Conservation (phyloP, 305 asterid genomes). For the Fraxinus latifolia region DNA sequence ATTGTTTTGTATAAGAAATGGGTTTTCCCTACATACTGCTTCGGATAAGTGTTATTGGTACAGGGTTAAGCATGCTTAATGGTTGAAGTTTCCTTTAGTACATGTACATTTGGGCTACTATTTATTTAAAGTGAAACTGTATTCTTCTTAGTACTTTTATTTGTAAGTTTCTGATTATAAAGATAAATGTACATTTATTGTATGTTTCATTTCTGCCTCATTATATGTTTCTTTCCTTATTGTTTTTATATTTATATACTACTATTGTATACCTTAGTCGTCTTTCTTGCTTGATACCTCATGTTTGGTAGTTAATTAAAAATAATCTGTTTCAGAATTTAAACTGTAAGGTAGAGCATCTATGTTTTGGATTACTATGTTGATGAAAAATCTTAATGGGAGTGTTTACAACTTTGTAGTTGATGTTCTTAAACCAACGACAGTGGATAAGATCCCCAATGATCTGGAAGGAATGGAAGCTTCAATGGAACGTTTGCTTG, state of each 20-base stretch:
- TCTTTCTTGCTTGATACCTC: neutral
- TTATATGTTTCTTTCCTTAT: neutral
- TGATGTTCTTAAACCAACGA: constrained; percentile 72
- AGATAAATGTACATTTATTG: neutral
- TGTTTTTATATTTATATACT: neutral
- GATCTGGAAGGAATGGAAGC: constrained; percentile 93
- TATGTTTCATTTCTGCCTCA: neutral
- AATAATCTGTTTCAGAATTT: neutral
- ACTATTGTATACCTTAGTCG: neutral
- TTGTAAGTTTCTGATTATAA: neutral
- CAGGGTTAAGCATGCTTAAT: neutral
- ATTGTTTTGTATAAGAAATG: too few species aligned
- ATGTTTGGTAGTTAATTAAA: neutral
- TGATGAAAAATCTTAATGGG: constrained; percentile 1
- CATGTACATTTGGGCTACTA: neutral
- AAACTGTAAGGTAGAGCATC: neutral
- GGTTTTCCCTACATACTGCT: neutral
- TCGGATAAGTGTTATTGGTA: neutral
- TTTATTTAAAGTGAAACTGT: neutral
- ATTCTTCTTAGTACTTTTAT: neutral
- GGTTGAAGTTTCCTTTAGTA: constrained; percentile 2
- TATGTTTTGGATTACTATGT: neutral
- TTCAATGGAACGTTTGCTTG: constrained; percentile 71
- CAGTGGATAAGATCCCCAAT: constrained; percentile 73
- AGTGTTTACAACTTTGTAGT: constrained; percentile 35